These are phyloP conservation scores for Emydomyces testavorans DNA, from an alignment of 2,329 filamentous ascomycete species.

Conservation along the genomic window DNA sequence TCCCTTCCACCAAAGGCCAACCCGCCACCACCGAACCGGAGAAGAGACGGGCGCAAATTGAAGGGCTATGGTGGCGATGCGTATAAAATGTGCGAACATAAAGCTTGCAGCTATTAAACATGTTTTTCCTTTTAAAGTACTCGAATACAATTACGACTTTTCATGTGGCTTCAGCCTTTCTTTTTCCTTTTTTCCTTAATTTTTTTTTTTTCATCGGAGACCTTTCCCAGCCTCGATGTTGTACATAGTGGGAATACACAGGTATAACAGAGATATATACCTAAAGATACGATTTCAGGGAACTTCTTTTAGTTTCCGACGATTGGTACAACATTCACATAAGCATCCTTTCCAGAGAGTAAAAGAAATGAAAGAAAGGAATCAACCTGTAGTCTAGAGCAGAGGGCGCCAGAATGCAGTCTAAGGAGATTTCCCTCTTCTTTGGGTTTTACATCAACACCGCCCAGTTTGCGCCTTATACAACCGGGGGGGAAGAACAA, in stretches of 20 bases:
- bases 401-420: no score
- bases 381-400: no score
- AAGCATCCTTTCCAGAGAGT: no score
- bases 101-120: slow-evolving; percentile 8
- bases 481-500: no score
- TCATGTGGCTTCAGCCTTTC: not conserved
- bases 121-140: not conserved
- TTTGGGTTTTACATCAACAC: no score
- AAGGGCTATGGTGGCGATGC: slow-evolving; percentile 8
- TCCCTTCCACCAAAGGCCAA: slow-evolving; percentile 15
- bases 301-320: no score
- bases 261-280: not conserved
- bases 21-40: slow-evolving; percentile 5
- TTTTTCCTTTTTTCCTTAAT: not conserved
- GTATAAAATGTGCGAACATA: slow-evolving; percentile 8
- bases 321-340: not conserved
- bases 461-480: no score
- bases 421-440: no score
- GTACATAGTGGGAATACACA: slow-evolving; percentile 1
- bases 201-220: not conserved
- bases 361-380: no score
- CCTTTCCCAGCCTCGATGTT: not conserved
- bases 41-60: slow-evolving; percentile 2
- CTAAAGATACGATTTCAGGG: not conserved
- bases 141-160: not conserved